Evolutionary conservation across 495 filamentous ascomycete species (phyloP), one percentile per base, ranked within the genome.

Genomic region (Penicillium bovifimosum): DNA sequence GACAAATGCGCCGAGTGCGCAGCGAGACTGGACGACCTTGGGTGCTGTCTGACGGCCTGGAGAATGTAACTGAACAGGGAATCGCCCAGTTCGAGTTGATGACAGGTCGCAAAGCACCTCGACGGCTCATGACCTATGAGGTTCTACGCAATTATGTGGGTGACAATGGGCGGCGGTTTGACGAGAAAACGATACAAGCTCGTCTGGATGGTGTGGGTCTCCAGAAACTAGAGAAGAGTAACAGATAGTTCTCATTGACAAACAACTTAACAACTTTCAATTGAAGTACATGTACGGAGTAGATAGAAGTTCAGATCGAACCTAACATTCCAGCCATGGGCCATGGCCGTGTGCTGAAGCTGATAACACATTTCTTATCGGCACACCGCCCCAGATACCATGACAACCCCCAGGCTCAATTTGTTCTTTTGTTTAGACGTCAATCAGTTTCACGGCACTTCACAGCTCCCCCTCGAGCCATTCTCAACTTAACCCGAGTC

Each of bases 81-180:
- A 89, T 87, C 65, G 86, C 88, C 24, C 86, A 88, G 40, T 91
- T 90, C 62, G 88, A 91, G 65, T 67, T 91, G 40, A 87, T 91
- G 75, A 88, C 87, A 4, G 88, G 87, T n/a, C 76, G 88, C 18
- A 82, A 87, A 69, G 88, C 88, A 13, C 88, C 88, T 3, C 79
- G 85, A 34, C 73, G 80, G 41, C 54, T 87, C 17, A 93, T 93
- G 88, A 80, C 84, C 42, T 66, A 76, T 36, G 85, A 86, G 64
- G 83, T 86, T 3, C 68, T 86, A 36, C 76, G 74, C 36, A 76
- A 76, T 48, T 76, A 75, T 48, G 65, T 62, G 17, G 73, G 69
- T 8, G 71, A 72, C n/a, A 56, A 59, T 41, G 73, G 73, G 27
- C 65, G 73, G 27, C 65, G 53, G 7, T 70, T 76, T 57, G 70